Conservation (phyloP, 257 asterid genomes). For the Verbena officinalis region DNA sequence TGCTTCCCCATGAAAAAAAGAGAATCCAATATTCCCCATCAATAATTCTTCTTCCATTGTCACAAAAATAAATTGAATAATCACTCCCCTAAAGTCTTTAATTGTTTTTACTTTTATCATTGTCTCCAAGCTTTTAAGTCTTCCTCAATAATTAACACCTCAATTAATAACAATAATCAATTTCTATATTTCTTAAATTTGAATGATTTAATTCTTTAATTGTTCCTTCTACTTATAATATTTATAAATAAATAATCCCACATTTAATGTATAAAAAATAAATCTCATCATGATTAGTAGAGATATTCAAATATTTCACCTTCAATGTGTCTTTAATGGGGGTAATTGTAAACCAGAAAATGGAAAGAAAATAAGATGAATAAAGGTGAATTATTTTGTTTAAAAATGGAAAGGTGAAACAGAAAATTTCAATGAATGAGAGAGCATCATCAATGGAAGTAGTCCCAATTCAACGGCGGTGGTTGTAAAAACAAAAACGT, state of each 20-base stretch:
- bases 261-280: no score
- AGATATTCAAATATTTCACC: background rate
- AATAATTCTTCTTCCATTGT: background rate
- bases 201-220: background rate
- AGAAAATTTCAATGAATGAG: constrained; percentile 3
- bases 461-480: background rate
- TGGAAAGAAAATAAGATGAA: background rate
- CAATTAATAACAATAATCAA: no score
- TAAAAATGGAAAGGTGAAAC: background rate
- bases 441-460: constrained; percentile 1
- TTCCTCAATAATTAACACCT: background rate
- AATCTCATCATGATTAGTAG: no score
- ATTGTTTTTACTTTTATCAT: background rate
- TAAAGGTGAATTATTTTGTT: background rate
- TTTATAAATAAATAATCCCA: no score
- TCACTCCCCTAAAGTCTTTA: background rate
- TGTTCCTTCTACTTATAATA: background rate
- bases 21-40: constrained; percentile 19
- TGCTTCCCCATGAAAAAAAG: constrained; percentile 29
- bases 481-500: background rate
- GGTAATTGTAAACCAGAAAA: background rate
- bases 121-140: background rate
- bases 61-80: background rate
- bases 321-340: background rate
- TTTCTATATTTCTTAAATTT: background rate